phyloP scores from a whole-genome alignment of 192 early-diverging fungal genomes.

The Entrophospora sp. region DNA sequence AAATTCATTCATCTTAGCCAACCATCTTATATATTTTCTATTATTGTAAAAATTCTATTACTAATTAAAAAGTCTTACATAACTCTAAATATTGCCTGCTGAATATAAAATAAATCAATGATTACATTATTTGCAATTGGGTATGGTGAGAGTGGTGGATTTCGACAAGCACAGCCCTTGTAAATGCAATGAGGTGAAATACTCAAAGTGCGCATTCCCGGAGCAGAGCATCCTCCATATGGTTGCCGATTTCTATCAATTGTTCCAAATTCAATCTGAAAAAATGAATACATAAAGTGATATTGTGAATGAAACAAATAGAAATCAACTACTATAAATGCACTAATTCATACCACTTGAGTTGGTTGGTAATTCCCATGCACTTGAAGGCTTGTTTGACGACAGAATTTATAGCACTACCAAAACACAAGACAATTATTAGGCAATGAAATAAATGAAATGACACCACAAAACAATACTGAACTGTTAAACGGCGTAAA shows the following conservation, averaged over 20 bases:
- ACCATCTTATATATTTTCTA: background rate
- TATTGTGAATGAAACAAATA: background rate
- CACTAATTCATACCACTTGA: background rate
- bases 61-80: background rate
- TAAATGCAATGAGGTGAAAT: background rate
- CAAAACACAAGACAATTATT: slow-evolving; percentile 9
- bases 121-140: background rate
- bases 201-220: background rate
- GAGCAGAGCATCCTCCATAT: background rate
- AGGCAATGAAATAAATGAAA: slow-evolving; percentile 2
- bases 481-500: background rate
- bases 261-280: slow-evolving; percentile 5
- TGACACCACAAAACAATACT: background rate
- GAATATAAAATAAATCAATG: background rate
- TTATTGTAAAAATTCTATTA: background rate
- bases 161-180: background rate
- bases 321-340: background rate
- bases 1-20: background rate
- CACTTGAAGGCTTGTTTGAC: background rate
- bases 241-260: background rate
- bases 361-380: background rate
- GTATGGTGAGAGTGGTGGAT: background rate
- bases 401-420: slow-evolving; percentile 15
- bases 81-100: background rate
- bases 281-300: background rate